Evolutionary conservation across 2,329 filamentous ascomycete species (phyloP).

Genomic region (Ceratocystiopsis brevicomis): DNA sequence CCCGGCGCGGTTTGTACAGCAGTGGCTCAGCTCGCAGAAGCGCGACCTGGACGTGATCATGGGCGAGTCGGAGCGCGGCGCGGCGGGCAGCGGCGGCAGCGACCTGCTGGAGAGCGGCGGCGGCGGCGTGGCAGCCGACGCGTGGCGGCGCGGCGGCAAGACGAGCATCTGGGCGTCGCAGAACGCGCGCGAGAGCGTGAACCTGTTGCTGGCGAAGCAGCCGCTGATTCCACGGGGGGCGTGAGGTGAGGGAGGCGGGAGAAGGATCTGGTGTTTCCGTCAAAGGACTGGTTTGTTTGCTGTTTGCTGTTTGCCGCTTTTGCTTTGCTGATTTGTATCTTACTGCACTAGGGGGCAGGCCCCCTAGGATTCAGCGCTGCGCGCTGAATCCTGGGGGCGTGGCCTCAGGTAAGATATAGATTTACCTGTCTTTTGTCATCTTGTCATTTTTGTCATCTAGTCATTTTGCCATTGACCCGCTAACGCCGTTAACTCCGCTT

Average conservation of each 20-base stretch:
- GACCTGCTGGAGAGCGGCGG: too few species aligned
- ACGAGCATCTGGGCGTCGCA: conserved; percentile 37
- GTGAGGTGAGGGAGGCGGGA: too few species aligned
- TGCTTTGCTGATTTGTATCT: not conserved
- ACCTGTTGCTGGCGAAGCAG: conserved; percentile 37
- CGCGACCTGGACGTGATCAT: conserved; percentile 75
- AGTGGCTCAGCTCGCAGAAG: conserved; percentile 84
- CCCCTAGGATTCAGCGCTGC: too few species aligned
- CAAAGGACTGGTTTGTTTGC: too few species aligned
- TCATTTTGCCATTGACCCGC: too few species aligned
- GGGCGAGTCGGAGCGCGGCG: conserved; percentile 55
- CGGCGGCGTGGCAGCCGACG: conserved; percentile 29
- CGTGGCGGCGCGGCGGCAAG: conserved; percentile 46
- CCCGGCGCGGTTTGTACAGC: conserved; percentile 63
- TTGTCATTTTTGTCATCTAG: too few species aligned
- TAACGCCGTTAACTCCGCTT: not conserved
- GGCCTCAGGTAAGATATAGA: too few species aligned
- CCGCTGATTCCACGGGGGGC: conserved; percentile 12
- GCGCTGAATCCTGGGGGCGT: too few species aligned
- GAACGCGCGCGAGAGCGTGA: conserved; percentile 44
- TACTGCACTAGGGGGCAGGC: too few species aligned
- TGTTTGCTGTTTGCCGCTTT: not conserved
- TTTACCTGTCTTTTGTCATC: not conserved
- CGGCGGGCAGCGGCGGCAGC: conserved; percentile 11
- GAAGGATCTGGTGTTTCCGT: too few species aligned